Conservation (phyloP, 1,284 basidiomycete genomes). For the Fomitiporia mediterranea region DNA sequence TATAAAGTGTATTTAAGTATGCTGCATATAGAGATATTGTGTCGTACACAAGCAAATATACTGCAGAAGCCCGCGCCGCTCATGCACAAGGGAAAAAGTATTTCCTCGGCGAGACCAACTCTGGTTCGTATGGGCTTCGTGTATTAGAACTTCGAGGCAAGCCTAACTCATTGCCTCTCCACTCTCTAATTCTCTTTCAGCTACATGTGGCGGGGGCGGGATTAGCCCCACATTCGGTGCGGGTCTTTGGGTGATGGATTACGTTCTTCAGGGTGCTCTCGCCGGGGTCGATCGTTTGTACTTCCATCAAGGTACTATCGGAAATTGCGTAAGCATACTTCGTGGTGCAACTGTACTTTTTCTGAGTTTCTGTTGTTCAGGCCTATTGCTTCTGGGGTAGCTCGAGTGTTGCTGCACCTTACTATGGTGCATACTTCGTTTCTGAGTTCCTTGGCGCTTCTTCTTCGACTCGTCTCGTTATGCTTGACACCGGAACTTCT, state of each 20-base stretch:
- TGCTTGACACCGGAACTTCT: conserved; percentile 35
- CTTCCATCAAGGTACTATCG: conserved; percentile 44
- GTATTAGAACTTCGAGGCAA: no score
- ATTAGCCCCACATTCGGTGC: conserved; percentile 43
- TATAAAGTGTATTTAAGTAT: background rate
- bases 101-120: conserved; percentile 44
- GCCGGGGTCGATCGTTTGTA: conserved; percentile 39
- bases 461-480: conserved; percentile 26
- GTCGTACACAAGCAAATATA: conserved; percentile 34
- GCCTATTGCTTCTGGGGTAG: conserved; percentile 40
- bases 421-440: conserved; percentile 39
- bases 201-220: conserved; percentile 42
- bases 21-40: conserved; percentile 32
- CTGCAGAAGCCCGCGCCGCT: conserved; percentile 35
- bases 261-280: conserved; percentile 39
- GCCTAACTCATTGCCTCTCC: background rate
- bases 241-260: conserved; percentile 43
- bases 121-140: conserved; percentile 29
- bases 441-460: conserved; percentile 36
- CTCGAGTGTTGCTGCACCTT: conserved; percentile 34
- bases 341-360: background rate
- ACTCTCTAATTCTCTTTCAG: conserved; percentile 22
- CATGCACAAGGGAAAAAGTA: conserved; percentile 35
- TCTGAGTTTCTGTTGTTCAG: conserved; percentile 22
- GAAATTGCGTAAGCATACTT: conserved; percentile 33